Evolutionary conservation across 306 rosid genomes (phyloP).

Genomic region (Ormosia semicastrata): DNA sequence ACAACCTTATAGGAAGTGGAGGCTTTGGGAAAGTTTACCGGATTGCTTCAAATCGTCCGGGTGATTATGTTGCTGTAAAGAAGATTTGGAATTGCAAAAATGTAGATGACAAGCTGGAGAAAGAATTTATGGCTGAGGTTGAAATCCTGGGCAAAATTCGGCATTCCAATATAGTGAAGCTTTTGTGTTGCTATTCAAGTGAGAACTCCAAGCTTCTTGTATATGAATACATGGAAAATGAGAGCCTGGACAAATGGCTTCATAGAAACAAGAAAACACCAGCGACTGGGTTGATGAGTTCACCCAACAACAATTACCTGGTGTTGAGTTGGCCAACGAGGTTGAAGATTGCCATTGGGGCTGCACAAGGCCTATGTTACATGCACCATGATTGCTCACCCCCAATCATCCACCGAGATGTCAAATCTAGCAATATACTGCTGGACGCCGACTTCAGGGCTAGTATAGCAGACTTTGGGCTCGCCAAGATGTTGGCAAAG

Average conservation of each 20-base stretch:
- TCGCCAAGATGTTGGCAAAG: conserved; percentile 68
- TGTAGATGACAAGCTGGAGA: conserved; percentile 56
- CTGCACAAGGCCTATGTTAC: conserved; percentile 84
- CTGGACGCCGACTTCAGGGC: conserved; percentile 77
- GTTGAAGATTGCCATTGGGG: conserved; percentile 71
- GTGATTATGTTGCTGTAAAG: conserved; percentile 72
- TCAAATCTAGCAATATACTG: conserved; percentile 89
- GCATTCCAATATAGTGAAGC: conserved; percentile 83
- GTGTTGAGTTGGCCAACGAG: conserved; percentile 77
- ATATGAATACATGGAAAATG: conserved; percentile 84
- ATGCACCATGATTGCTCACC: conserved; percentile 87
- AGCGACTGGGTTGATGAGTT: conserved; percentile 27
- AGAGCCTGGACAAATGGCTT: conserved; percentile 79
- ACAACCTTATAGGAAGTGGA: conserved; percentile 79
- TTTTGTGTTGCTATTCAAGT: conserved; percentile 73
- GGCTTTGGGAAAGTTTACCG: conserved; percentile 87
- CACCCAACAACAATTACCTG: conserved; percentile 15
- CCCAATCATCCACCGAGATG: conserved; percentile 76
- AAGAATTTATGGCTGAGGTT: conserved; percentile 74
- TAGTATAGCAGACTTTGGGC: conserved; percentile 86
- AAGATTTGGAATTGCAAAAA: conserved; percentile 50
- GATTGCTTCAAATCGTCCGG: conserved; percentile 43
- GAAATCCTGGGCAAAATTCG: conserved; percentile 66
- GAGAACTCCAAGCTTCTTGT: conserved; percentile 76
- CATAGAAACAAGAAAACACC: conserved; percentile 51